Conservation (phyloP, 1,139 yeast species). For the Yamadazyma sp. region DNA sequence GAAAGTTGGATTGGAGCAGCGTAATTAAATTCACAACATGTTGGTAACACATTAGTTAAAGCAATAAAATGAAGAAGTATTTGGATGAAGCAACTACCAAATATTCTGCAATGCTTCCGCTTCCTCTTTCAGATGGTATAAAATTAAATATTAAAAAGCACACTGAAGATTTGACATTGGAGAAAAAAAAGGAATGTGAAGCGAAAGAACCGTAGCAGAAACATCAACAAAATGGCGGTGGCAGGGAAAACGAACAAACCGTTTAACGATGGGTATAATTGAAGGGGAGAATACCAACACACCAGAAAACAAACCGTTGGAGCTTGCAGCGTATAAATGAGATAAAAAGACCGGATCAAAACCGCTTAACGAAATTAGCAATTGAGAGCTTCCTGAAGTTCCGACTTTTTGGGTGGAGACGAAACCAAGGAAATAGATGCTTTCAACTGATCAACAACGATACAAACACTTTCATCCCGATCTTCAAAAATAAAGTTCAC, state of each 20-base stretch:
- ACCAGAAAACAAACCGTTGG: neutral
- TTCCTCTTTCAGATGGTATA: neutral
- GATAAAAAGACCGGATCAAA: neutral
- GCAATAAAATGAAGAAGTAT: neutral
- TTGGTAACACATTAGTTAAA: conserved; percentile 1
- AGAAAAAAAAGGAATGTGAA: neutral
- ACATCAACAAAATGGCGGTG: neutral
- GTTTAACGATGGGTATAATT: neutral
- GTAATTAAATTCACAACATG: neutral
- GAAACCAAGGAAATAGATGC: neutral
- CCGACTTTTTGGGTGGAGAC: neutral
- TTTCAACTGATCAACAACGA: neutral
- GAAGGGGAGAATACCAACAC: neutral
- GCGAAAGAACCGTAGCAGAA: neutral
- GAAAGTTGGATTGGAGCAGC: too few relatives aligned
- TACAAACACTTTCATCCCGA: neutral
- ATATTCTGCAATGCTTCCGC: neutral
- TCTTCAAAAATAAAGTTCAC: neutral
- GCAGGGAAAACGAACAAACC: neutral
- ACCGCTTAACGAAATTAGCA: neutral
- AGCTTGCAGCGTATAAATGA: neutral
- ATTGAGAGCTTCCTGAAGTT: neutral
- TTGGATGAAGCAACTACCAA: neutral
- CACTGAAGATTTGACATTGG: neutral
- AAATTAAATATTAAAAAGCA: neutral